Conservation (phyloP, 306 rosid species). For the Dalbergia cochinchinensis region DNA sequence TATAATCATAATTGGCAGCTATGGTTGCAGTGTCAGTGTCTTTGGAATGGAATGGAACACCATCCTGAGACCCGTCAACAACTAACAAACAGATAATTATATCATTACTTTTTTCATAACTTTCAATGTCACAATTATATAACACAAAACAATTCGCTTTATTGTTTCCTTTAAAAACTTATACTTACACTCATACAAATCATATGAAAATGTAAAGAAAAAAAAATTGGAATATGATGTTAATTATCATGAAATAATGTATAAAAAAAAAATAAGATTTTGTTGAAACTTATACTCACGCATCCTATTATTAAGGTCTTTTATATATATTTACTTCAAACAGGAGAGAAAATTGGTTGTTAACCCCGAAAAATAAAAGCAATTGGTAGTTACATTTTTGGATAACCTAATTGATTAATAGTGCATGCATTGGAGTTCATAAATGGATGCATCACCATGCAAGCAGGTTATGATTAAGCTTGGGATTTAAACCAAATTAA, state of each 20-base stretch:
- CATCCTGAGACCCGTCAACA: conserved; percentile 38
- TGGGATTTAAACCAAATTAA: conserved; percentile 1
- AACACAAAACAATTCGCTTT: conserved; percentile 9
- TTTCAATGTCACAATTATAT: not conserved
- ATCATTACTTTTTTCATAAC: not conserved
- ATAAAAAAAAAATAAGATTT: not conserved
- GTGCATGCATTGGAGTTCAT: conserved; percentile 23
- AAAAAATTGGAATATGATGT: not conserved
- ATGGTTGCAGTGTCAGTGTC: conserved; percentile 49
- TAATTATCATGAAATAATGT: not conserved
- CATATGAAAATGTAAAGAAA: too few relatives aligned
- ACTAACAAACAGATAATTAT: conserved; percentile 36
- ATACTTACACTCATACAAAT: too few relatives aligned
- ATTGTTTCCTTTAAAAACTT: not conserved
- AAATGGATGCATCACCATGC: conserved; percentile 37
- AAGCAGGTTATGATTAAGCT: conserved; percentile 30
- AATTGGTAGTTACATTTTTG: not conserved
- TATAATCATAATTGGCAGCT: conserved; percentile 42
- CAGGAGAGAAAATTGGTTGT: conserved; percentile 1
- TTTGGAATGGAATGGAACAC: conserved; percentile 10
- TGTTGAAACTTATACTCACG: too few relatives aligned
- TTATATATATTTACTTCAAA: not conserved
- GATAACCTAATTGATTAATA: not conserved
- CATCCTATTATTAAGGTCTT: too few relatives aligned
- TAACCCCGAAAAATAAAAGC: not conserved